phyloP scores from a whole-genome alignment of 2,329 filamentous ascomycete species.

The Thelonectria rubi region DNA sequence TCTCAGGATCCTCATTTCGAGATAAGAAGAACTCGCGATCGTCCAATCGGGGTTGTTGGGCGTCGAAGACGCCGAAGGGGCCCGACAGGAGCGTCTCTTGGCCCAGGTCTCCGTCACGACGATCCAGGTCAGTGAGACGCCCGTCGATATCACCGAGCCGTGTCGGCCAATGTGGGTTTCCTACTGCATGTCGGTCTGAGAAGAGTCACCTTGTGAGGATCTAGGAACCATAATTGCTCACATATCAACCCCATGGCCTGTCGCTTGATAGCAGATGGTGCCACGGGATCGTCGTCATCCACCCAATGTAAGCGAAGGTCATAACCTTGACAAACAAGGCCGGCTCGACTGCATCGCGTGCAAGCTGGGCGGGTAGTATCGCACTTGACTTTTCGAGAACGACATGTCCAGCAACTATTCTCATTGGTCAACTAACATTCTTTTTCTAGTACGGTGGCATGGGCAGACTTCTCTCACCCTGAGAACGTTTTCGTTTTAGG shows the following conservation, averaged over 20 bases:
- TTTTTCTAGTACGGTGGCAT: neutral
- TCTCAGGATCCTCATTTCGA: neutral
- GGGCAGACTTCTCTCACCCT: neutral
- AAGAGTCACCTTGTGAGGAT: neutral
- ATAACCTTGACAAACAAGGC: conserved; percentile 18
- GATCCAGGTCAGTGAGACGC: conserved; percentile 12
- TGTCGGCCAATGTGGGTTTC: conserved; percentile 21
- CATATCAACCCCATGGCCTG: conserved; percentile 22
- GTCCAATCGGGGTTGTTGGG: too few species aligned
- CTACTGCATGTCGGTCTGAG: conserved; percentile 2
- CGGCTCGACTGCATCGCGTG: conserved; percentile 9
- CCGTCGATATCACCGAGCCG: conserved; percentile 6
- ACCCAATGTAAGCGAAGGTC: conserved; percentile 20
- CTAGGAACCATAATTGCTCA: neutral
- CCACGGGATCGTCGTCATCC: conserved; percentile 10
- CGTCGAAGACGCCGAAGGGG: conserved; percentile 15
- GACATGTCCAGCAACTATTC: conserved; percentile 24
- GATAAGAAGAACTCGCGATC: too few species aligned
- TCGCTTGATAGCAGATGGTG: conserved; percentile 19
- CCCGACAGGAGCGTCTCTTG: conserved; percentile 3
- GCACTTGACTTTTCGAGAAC: conserved; percentile 26
- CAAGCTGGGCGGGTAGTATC: conserved; percentile 14
- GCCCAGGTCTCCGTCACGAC: neutral
- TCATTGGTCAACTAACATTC: neutral
- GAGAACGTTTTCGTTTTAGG: conserved; percentile 3